Conservation (phyloP, 176 grass and related monocot genomes). For the Carex parvula region DNA sequence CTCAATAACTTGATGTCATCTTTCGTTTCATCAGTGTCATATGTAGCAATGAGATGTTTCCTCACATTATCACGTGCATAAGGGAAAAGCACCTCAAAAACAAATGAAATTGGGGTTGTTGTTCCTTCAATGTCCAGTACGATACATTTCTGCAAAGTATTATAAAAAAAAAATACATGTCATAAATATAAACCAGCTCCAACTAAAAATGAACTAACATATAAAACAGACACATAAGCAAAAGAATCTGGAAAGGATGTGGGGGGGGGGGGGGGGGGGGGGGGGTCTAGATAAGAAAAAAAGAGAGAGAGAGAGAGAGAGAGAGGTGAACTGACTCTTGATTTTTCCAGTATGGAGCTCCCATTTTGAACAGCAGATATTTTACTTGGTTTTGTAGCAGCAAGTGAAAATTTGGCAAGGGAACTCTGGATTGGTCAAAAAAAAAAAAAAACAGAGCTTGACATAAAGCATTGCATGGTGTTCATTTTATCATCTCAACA, state of each 20-base stretch:
- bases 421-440: neutral
- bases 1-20: constrained; percentile 63
- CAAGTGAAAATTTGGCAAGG: neutral
- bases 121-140: constrained; percentile 91
- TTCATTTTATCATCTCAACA: neutral
- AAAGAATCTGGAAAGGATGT: neutral
- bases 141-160: constrained; percentile 49
- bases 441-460: neutral
- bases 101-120: constrained; percentile 89
- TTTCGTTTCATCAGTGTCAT: constrained; percentile 48
- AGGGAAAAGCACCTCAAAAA: constrained; percentile 78
- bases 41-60: constrained; percentile 57
- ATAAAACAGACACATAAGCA: neutral
- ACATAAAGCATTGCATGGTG: neutral
- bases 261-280: neutral
- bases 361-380: constrained; percentile 25
- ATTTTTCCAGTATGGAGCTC: neutral
- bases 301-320: neutral
- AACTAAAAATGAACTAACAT: neutral
- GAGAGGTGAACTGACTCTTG: constrained; percentile 27
- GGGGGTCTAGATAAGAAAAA: neutral
- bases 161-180: neutral
- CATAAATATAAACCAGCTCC: constrained; percentile 1
- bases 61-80: constrained; percentile 81
- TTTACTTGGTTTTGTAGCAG: neutral